phyloP scores from a whole-genome alignment of 192 early-diverging fungal genomes.

The Coemansia sp. region DNA sequence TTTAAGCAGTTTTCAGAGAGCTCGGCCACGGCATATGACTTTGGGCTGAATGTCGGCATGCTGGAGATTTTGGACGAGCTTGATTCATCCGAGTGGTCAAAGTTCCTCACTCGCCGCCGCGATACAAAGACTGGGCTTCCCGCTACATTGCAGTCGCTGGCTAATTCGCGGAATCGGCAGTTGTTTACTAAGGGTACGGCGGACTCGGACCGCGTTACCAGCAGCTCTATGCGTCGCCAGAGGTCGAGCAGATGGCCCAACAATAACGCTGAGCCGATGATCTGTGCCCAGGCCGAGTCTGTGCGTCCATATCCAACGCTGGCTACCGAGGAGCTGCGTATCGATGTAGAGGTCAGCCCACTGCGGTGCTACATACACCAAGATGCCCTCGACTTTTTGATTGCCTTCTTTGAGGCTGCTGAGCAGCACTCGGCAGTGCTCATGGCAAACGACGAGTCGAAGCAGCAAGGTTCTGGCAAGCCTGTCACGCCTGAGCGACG shows the following conservation, averaged over 20 bases:
- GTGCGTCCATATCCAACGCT: conserved; percentile 49
- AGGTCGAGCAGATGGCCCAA: conserved; percentile 41
- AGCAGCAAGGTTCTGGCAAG: background rate
- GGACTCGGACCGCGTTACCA: conserved; percentile 44
- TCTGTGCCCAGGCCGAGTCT: conserved; percentile 40
- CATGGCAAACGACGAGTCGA: background rate
- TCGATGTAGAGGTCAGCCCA: conserved; percentile 70
- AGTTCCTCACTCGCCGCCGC: conserved; percentile 51
- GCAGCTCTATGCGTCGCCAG: conserved; percentile 35
- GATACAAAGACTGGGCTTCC: conserved; percentile 47
- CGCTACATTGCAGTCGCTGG: conserved; percentile 40
- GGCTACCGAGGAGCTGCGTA: conserved; percentile 42
- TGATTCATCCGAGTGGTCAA: conserved; percentile 54
- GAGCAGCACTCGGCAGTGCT: conserved; percentile 17
- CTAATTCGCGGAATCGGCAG: conserved; percentile 44
- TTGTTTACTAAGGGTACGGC: conserved; percentile 43
- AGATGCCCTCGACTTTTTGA: conserved; percentile 83
- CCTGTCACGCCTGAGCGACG: background rate
- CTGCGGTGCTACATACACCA: conserved; percentile 90
- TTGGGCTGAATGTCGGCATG: conserved; percentile 39
- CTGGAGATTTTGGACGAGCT: conserved; percentile 52
- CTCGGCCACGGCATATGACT: conserved; percentile 34
- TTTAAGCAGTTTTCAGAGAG: conserved; percentile 43
- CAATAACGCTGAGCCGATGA: conserved; percentile 43
- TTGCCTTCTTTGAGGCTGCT: conserved; percentile 68